Evolutionary conservation across 2,329 filamentous ascomycete genomes (phyloP), one percentile per base, ranked within the genome.

Genomic region (Rosellinia necatrix): DNA sequence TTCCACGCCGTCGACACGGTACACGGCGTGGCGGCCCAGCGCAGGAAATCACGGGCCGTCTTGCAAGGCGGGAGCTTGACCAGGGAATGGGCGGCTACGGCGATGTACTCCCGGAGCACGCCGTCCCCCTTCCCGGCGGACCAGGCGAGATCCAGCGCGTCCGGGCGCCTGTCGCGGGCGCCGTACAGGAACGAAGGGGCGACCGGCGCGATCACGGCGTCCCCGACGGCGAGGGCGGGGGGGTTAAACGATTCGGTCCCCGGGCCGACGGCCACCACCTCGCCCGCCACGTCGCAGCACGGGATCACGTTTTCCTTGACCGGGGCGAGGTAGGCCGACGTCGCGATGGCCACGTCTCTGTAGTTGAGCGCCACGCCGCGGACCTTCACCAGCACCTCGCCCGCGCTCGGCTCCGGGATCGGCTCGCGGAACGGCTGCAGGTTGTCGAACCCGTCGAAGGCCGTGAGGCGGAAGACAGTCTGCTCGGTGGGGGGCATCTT

Each of bases 1-100:
- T 76, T 79, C 77, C 78, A 82, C 3, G 74, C 78, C 8, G 78
- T 81, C 2, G 69, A 65, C 3, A 77, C 78, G 40, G 79, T 76
- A 9, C 75, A 75, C 8, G 77, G 60, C 6, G 77, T 71, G 12
- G 68, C 65, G 0, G 75, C 73, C 61, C 75, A 72, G 53, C 76
- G 71, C 3, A 61, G 63, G 38, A 64, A 74, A 42, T 58, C 69
- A 71, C 70, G 17, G 56, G 57, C 1, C 19, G 41, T 24, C 9
- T 40, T 41, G 10, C 47, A 56, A 21, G 25, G 25, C 25, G 78
- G 77, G 0, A 76, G 69, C 44, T 70, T 72, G 15, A 81, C 72
- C 6, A 78, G 53, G 0, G 61, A 66, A 52, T 74, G 59, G 12
- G 70, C 73, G 0, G 76, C 73, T 24, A 81, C 70, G 2, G 74